These are phyloP conservation scores for Auricularia sp. DNA, from an alignment of 768 basidiomycete species.

Conservation along the genomic window DNA sequence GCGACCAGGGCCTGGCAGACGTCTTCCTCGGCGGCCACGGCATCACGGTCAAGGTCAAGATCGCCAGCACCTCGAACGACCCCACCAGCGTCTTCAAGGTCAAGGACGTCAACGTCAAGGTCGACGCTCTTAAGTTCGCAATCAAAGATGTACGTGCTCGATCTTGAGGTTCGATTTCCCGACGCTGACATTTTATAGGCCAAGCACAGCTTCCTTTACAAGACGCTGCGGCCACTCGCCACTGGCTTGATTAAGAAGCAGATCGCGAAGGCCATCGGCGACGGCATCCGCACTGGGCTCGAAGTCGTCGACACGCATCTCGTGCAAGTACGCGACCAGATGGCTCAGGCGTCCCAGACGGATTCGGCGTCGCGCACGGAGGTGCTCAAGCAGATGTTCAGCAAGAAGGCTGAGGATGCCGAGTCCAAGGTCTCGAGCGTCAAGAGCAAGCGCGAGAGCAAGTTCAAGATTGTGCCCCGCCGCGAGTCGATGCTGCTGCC, in stretches of 20 bases:
- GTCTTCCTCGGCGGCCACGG: slow-evolving; percentile 79
- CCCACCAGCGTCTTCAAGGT: slow-evolving; percentile 64
- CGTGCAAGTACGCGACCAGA: slow-evolving; percentile 71
- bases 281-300: slow-evolving; percentile 67
- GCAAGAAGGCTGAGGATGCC: slow-evolving; percentile 7
- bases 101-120: slow-evolving; percentile 62
- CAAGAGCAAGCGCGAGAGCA: slow-evolving; percentile 36
- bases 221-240: slow-evolving; percentile 69
- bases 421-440: slow-evolving; percentile 28
- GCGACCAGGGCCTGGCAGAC: slow-evolving; percentile 78
- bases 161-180: background rate
- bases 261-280: slow-evolving; percentile 49
- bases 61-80: slow-evolving; percentile 53
- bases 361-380: slow-evolving; percentile 37
- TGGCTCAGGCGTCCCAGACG: slow-evolving; percentile 50
- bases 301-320: slow-evolving; percentile 88
- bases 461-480: slow-evolving; percentile 79
- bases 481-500: slow-evolving; percentile 55
- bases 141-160: slow-evolving; percentile 54
- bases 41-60: slow-evolving; percentile 54
- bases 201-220: slow-evolving; percentile 85
- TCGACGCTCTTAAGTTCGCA: slow-evolving; percentile 79
- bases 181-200: slow-evolving; percentile 15
- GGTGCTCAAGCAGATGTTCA: slow-evolving; percentile 39
- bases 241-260: slow-evolving; percentile 76